phyloP scores from a whole-genome alignment of 768 basidiomycete genomes.

The Mycena filopes region DNA sequence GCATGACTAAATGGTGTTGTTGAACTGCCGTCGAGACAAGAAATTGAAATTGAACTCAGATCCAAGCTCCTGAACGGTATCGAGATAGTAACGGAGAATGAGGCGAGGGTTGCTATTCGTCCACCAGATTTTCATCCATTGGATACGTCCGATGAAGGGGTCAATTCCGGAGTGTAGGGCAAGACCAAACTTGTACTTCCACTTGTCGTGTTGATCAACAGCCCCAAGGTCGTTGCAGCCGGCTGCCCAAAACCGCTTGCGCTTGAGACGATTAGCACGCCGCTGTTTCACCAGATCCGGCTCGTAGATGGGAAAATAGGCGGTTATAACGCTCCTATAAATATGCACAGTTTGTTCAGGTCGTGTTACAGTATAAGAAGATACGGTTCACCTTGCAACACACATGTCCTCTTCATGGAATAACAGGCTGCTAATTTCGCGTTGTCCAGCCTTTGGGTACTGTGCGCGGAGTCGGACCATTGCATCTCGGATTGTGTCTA shows the following conservation, averaged over 20 bases:
- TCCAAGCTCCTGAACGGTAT: slow-evolving; percentile 22
- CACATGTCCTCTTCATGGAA: slow-evolving; percentile 39
- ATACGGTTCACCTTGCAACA: slow-evolving; percentile 37
- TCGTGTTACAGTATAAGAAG: background rate
- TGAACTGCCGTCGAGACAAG: background rate
- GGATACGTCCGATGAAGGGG: slow-evolving; percentile 38
- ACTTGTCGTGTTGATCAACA: slow-evolving; percentile 49
- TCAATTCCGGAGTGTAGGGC: slow-evolving; percentile 42
- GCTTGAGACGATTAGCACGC: slow-evolving; percentile 27
- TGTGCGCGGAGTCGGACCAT: slow-evolving; percentile 32
- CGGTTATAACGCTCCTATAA: slow-evolving; percentile 7
- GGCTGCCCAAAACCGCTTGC: slow-evolving; percentile 39
- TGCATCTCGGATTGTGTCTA: slow-evolving; percentile 34
- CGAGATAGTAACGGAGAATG: slow-evolving; percentile 41
- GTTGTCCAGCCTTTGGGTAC: slow-evolving; percentile 41
- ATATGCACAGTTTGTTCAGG: background rate
- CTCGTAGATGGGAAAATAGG: slow-evolving; percentile 21
- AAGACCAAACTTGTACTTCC: slow-evolving; percentile 39
- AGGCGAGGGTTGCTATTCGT: slow-evolving; percentile 42
- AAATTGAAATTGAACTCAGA: slow-evolving; percentile 26
- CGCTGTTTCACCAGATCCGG: slow-evolving; percentile 27
- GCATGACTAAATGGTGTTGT: slow-evolving; percentile 36
- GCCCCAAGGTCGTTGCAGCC: slow-evolving; percentile 43
- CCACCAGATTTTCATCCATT: slow-evolving; percentile 48
- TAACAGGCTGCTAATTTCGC: slow-evolving; percentile 37